Conservation (phyloP, 2,329 filamentous ascomycete genomes). For the Meredithiella fracta region DNA sequence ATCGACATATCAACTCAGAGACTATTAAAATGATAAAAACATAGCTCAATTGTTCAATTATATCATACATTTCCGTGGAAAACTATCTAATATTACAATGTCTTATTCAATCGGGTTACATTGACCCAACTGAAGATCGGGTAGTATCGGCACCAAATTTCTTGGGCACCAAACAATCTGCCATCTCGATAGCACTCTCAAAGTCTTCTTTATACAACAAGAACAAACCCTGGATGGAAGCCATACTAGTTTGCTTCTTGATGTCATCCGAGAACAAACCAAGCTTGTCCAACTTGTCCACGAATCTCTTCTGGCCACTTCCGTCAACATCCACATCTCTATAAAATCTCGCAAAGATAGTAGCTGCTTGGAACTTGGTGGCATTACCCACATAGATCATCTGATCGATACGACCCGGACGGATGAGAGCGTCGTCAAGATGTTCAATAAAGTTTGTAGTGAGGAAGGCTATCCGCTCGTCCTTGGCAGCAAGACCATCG, state of each 20-base stretch:
- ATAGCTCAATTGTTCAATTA: neutral
- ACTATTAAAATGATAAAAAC: neutral
- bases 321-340: conserved; percentile 57
- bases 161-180: conserved; percentile 45
- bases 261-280: conserved; percentile 47
- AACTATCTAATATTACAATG: neutral
- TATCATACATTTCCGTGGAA: too few species aligned
- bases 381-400: conserved; percentile 80
- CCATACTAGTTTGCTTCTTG: conserved; percentile 55
- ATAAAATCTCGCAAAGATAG: conserved; percentile 94
- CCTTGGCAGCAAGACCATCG: conserved; percentile 85
- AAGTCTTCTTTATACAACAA: conserved; percentile 87
- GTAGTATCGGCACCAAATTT: conserved; percentile 33
- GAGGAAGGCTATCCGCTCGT: conserved; percentile 83
- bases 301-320: conserved; percentile 48
- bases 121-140: conserved; percentile 11
- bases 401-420: conserved; percentile 88
- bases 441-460: conserved; percentile 90
- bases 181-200: conserved; percentile 70
- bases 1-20: neutral
- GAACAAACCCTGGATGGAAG: conserved; percentile 85
- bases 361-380: conserved; percentile 63
- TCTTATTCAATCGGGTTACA: neutral
- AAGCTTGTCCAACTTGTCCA: conserved; percentile 50
- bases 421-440: conserved; percentile 73